Evolutionary conservation across 73 alveolate species (phyloP).

Genomic region (Tetrahymena malaccensis): DNA sequence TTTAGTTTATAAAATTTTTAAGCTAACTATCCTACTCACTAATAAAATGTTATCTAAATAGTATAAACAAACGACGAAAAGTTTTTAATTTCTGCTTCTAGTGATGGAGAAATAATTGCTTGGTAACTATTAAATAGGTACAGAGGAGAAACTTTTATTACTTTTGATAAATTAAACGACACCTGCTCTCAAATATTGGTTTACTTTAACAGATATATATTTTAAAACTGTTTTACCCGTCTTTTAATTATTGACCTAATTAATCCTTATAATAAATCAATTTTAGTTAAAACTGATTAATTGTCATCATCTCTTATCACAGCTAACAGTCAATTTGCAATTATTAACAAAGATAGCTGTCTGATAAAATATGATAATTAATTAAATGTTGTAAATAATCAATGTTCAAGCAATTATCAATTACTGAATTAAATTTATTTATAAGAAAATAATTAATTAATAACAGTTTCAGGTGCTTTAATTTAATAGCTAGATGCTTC

Average conservation of each 20-base stretch:
- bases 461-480: not conserved
- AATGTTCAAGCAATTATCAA: not conserved
- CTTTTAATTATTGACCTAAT: not conserved
- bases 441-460: not conserved
- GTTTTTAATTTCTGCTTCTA: not conserved
- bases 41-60: not conserved
- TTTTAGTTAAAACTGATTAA: not conserved
- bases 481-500: not conserved
- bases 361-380: not conserved
- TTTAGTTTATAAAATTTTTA: not conserved
- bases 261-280: not conserved
- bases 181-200: not conserved
- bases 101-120: not conserved
- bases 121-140: not conserved
- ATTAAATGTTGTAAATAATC: not conserved
- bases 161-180: not conserved
- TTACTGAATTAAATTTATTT: not conserved
- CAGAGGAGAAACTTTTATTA: not conserved
- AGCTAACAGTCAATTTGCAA: not conserved
- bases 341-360: not conserved
- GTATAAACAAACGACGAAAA: not conserved
- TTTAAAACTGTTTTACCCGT: not conserved
- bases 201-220: not conserved
- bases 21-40: not conserved
- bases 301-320: not conserved